Evolutionary conservation across 2,329 filamentous ascomycete genomes (phyloP), one percentile per base, ranked within the genome.

Genomic region (Fusarium algeriense): DNA sequence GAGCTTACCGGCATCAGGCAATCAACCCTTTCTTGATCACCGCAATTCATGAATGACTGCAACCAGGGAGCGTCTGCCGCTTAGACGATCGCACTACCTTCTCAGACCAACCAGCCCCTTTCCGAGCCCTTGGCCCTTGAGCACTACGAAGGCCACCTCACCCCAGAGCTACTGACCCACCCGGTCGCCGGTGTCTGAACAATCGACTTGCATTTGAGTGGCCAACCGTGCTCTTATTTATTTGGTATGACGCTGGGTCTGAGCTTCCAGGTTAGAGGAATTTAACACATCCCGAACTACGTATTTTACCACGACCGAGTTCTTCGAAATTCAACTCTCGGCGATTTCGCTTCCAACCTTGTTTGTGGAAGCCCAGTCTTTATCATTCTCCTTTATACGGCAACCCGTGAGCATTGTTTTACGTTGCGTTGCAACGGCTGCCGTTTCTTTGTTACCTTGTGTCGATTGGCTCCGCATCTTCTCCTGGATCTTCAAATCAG

Each of bases 191-290:
- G 55, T 59, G 46, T 52, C 72, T 58, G 64, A 66, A 55, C 69
- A 72, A 73, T 63, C 68, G 46, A 75, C 65, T 75, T 60, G 60
- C 53, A 62, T 61, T 54, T 64, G 57, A 60, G 68, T 75, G 71
- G 73, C 70, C 72, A 65, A 64, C 64, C 63, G 63, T 72, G 49
- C 72, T 69, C 69, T 40, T 74, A 57, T 65, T 58, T 67, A 69
- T 66, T 67, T 71, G 77, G 73, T 70, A 76, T 78, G 75, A 78
- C 77, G 77, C 77, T 76, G 75, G 74, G 74, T 73, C 75, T 75
- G 67, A 66, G 70, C 64, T 76, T 67, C 57, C 60, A 71, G 57
- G 67, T 64, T 75, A 75, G 49, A 75, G 74, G 77, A 78, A 77
- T 78, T 78, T 78, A 77, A 77, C 71, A 68, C 70, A 75, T 76